These are phyloP conservation scores for Xylaria sp. DNA, from an alignment of 2,329 filamentous ascomycete genomes.

Conservation along the genomic window DNA sequence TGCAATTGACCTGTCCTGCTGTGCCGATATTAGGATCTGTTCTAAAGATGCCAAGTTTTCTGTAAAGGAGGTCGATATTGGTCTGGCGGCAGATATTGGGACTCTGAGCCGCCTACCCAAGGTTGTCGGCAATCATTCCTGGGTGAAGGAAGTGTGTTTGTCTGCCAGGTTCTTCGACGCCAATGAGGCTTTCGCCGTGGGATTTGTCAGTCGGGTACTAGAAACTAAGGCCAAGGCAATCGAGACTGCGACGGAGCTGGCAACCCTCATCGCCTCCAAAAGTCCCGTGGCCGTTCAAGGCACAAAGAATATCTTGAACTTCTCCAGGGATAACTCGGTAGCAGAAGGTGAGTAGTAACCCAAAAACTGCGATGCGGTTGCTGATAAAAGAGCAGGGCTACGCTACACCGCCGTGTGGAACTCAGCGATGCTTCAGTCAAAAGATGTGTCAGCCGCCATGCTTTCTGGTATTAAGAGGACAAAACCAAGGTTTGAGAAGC, in stretches of 20 bases:
- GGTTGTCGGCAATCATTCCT: conserved; percentile 74
- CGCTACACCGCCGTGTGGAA: conserved; percentile 92
- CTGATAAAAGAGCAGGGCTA: conserved; percentile 62
- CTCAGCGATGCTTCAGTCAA: conserved; percentile 80
- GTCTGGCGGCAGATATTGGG: conserved; percentile 81
- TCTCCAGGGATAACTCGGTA: conserved; percentile 78
- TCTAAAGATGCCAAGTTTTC: conserved; percentile 69
- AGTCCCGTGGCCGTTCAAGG: conserved; percentile 71
- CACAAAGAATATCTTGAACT: conserved; percentile 48
- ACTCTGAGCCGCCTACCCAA: conserved; percentile 79
- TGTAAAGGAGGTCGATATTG: conserved; percentile 86
- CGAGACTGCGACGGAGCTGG: conserved; percentile 43
- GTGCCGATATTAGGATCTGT: conserved; percentile 76
- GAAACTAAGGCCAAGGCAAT: conserved; percentile 53
- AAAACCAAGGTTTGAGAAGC: conserved; percentile 84
- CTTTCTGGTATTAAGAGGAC: conserved; percentile 80
- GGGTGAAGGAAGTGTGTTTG: conserved; percentile 82
- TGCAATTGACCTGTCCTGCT: conserved; percentile 77
- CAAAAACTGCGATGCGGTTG: conserved; percentile 13
- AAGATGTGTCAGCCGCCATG: conserved; percentile 79
- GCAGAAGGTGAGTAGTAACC: conserved; percentile 70
- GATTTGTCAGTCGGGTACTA: conserved; percentile 74
- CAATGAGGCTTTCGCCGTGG: conserved; percentile 74
- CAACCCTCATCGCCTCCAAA: conserved; percentile 74
- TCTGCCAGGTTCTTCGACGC: conserved; percentile 76